A percentile compares a stretch with the other conserved stretches of the same genome.
These are phyloP conservation scores for Rhododendron simsii DNA, from an alignment of 148 eudicot genomes.

Conservation along the genomic window DNA sequence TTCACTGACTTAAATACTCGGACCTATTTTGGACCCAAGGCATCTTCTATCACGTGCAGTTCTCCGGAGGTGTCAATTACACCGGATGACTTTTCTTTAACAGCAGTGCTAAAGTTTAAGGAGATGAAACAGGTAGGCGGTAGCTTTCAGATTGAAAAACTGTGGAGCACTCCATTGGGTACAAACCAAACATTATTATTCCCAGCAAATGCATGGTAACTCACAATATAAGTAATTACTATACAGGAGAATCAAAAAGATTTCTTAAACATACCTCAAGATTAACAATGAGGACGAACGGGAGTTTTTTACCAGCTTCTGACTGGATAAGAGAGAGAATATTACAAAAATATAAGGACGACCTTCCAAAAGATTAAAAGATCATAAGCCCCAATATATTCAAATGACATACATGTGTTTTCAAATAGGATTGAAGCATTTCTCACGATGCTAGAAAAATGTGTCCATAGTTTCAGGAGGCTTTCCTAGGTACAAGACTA, in stretches of 20 bases:
- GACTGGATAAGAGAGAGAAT: constrained; percentile 50
- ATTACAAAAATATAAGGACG: background rate
- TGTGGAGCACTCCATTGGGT: background rate
- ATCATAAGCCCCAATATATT: background rate
- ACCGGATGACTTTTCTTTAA: background rate
- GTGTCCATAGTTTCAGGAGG: background rate
- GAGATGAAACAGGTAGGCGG: background rate
- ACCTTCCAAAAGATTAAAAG: background rate
- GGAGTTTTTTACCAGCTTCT: constrained; percentile 81
- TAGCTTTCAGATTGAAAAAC: background rate
- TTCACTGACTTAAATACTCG: background rate
- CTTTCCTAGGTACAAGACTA: background rate
- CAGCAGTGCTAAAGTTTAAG: background rate
- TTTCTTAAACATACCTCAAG: constrained; percentile 55
- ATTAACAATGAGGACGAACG: constrained; percentile 82
- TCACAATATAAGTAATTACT: background rate
- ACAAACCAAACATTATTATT: background rate
- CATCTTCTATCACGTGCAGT: background rate
- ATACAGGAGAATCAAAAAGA: background rate
- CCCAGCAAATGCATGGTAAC: background rate
- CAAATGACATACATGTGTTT: background rate
- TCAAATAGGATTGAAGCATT: background rate
- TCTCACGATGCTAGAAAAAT: background rate
- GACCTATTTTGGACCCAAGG: background rate
- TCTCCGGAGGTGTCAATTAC: background rate